Evolutionary conservation across 2,329 filamentous ascomycete species (phyloP).

Genomic region (Penicillium aurantiogriseum): DNA sequence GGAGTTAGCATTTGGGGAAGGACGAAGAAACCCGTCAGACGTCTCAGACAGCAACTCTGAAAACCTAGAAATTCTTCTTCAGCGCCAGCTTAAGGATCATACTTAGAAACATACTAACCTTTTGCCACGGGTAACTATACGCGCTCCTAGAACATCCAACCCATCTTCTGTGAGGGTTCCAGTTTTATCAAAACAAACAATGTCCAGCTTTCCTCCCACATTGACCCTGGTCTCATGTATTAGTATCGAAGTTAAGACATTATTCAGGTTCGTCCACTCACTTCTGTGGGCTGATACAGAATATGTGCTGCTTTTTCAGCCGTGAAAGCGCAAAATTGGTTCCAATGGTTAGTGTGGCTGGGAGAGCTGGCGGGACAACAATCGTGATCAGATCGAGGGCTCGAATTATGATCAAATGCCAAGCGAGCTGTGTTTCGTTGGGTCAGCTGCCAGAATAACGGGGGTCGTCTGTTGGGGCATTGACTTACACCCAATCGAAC

Average conservation of each 20-base stretch:
- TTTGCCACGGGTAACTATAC: conserved; percentile 66
- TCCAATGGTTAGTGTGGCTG: conserved; percentile 91
- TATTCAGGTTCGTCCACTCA: conserved; percentile 17
- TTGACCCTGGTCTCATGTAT: conserved; percentile 64
- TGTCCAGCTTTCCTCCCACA: conserved; percentile 90
- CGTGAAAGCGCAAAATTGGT: conserved; percentile 90
- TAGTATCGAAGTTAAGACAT: not conserved
- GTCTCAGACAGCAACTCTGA: conserved; percentile 69
- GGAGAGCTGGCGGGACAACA: conserved; percentile 90
- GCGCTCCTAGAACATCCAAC: conserved; percentile 84
- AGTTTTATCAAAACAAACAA: conserved; percentile 98
- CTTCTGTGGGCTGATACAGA: conserved; percentile 92
- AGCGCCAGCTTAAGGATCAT: conserved; percentile 7
- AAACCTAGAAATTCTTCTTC: conserved; percentile 52
- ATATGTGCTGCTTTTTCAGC: conserved; percentile 85
- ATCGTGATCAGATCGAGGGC: conserved; percentile 96
- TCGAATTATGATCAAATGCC: conserved; percentile 87
- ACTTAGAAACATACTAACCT: conserved; percentile 29
- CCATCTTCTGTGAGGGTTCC: conserved; percentile 98
- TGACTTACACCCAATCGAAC: conserved; percentile 64
- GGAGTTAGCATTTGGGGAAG: conserved; percentile 54
- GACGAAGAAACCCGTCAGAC: conserved; percentile 54
- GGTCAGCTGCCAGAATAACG: conserved; percentile 18
- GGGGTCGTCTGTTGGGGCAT: not conserved
- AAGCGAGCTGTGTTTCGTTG: conserved; percentile 57